Evolutionary conservation across 164 flowering plant genomes (phyloP).

Genomic region (Stephania cephalantha): DNA sequence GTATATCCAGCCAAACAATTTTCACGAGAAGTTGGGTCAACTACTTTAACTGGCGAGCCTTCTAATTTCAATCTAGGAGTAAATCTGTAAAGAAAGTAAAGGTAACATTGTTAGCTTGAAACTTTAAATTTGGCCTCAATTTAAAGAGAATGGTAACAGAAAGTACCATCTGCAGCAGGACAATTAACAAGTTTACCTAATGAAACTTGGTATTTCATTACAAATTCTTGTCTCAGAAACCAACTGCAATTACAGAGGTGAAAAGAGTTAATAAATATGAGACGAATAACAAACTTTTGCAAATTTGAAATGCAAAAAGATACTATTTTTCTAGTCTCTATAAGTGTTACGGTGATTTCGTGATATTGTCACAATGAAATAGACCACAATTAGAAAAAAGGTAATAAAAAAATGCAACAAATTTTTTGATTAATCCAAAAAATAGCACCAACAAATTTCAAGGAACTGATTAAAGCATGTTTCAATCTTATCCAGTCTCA

Average conservation of each 20-base stretch:
- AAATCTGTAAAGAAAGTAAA: slow-evolving; percentile 34
- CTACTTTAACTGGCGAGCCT: slow-evolving; percentile 48
- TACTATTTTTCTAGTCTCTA: neutral
- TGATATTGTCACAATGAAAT: too few relatives aligned
- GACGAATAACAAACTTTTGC: neutral
- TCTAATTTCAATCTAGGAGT: slow-evolving; percentile 50
- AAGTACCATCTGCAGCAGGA: neutral
- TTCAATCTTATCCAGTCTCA: too few relatives aligned
- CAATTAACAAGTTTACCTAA: slow-evolving; percentile 37
- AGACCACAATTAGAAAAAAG: too few relatives aligned
- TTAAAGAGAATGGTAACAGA: neutral
- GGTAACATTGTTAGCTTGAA: slow-evolving; percentile 3
- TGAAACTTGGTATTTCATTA: slow-evolving; percentile 55
- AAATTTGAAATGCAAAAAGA: neutral
- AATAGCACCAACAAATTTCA: too few relatives aligned
- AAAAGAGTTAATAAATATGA: slow-evolving; percentile 2
- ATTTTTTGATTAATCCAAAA: too few relatives aligned
- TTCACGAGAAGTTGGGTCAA: slow-evolving; percentile 48
- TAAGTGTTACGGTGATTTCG: neutral
- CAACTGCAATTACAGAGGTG: slow-evolving; percentile 31
- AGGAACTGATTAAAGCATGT: too few relatives aligned
- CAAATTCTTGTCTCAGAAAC: slow-evolving; percentile 49
- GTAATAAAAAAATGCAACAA: too few relatives aligned
- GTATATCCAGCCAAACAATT: slow-evolving; percentile 60
- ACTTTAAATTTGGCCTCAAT: neutral